phyloP scores from a whole-genome alignment of 768 basidiomycete genomes.

The Sutorius australiensis region DNA sequence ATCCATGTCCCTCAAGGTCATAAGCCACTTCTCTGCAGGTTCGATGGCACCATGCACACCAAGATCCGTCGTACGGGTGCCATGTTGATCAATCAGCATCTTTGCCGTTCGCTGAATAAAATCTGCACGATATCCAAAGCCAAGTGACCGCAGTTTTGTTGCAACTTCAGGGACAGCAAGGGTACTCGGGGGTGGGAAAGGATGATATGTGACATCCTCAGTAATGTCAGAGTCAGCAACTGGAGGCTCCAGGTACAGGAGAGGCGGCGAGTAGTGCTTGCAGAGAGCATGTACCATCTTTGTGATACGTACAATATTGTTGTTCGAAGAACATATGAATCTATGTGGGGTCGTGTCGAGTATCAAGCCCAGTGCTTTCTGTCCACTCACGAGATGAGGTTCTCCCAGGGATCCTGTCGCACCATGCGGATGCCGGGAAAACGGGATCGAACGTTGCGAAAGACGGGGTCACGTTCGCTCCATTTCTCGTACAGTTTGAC shows the following conservation, averaged over 20 bases:
- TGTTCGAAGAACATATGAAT: constrained; percentile 97
- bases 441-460: constrained; percentile 55
- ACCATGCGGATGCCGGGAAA: constrained; percentile 84
- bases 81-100: constrained; percentile 64
- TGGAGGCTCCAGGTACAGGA: constrained; percentile 49
- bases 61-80: constrained; percentile 4
- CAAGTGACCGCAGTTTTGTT: constrained; percentile 66
- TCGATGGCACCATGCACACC: constrained; percentile 29
- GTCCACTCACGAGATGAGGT: constrained; percentile 77
- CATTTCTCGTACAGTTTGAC: constrained; percentile 69
- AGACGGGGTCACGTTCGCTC: constrained; percentile 70
- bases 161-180: constrained; percentile 60
- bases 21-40: constrained; percentile 59
- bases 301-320: constrained; percentile 92
- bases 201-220: constrained; percentile 50
- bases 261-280: constrained; percentile 64
- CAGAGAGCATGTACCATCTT: constrained; percentile 89
- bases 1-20: constrained; percentile 42
- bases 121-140: constrained; percentile 93
- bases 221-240: constrained; percentile 26
- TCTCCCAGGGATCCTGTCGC: constrained; percentile 95
- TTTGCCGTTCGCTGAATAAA: constrained; percentile 83
- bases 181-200: constrained; percentile 78
- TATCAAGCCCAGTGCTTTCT: neutral
- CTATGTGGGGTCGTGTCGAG: constrained; percentile 38